Percentiles rank a stretch among this genome's conserved stretches.
Conservation (phyloP, 345 rosid species). For the Trapa incisa region DNA sequence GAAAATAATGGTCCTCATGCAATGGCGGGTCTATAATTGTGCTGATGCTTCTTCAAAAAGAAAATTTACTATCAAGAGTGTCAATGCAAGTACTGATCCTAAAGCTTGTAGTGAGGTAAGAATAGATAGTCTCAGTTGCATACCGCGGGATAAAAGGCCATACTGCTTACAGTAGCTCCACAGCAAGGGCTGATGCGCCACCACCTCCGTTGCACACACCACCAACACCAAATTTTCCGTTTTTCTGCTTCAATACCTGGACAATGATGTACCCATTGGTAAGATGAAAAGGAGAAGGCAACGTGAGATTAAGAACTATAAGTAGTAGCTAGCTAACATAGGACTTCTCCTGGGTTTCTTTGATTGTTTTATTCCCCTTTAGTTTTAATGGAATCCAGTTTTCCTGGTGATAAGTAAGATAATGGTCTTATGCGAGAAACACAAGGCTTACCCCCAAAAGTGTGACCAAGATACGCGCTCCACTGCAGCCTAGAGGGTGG, state of each 20-base stretch:
- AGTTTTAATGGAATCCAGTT: not conserved
- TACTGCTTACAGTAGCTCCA: constrained; percentile 53
- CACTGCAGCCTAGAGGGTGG: constrained; percentile 98
- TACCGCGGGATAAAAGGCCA: not conserved
- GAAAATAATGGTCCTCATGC: too few relatives aligned
- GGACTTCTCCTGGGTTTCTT: not conserved
- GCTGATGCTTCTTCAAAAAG: too few relatives aligned
- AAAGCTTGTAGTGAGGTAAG: not conserved
- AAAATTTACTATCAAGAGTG: too few relatives aligned
- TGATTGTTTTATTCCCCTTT: not conserved
- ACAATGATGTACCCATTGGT: not conserved
- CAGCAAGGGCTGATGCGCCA: constrained; percentile 81
- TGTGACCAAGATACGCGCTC: constrained; percentile 87
- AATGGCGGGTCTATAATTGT: too few relatives aligned
- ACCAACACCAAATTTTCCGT: constrained; percentile 72
- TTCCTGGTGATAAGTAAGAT: not conserved
- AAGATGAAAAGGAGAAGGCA: not conserved
- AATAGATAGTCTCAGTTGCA: not conserved
- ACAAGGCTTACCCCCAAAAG: constrained; percentile 55
- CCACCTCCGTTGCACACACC: constrained; percentile 99
- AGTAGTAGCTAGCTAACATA: too few relatives aligned
- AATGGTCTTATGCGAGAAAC: not conserved
- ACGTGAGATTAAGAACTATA: too few relatives aligned
- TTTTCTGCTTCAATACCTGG: constrained; percentile 64
- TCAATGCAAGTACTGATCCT: not conserved